Conservation (phyloP, 331 rosid species). For the Acacia concinna region DNA sequence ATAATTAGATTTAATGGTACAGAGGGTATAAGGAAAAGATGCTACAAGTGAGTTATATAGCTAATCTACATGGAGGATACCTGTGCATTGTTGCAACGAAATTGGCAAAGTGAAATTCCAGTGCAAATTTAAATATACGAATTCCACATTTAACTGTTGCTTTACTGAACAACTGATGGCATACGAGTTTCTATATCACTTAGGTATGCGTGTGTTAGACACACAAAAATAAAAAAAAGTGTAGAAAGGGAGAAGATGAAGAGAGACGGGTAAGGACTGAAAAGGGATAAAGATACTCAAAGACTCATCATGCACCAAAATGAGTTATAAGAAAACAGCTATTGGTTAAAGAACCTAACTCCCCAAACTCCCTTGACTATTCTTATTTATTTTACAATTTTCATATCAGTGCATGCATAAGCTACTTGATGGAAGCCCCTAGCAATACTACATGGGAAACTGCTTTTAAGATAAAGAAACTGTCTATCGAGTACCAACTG, state of each 20-base stretch:
- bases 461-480: not conserved
- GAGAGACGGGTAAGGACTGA: not conserved
- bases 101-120: not conserved
- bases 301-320: not conserved
- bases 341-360: not conserved
- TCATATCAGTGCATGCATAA: not conserved
- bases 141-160: not conserved
- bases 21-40: slow-evolving; percentile 19
- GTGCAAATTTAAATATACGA: not conserved
- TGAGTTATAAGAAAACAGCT: not conserved
- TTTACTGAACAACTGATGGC: not conserved
- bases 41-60: slow-evolving; percentile 17
- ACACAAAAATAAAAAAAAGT: not conserved
- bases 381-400: not conserved
- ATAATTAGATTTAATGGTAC: not conserved
- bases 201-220: not conserved
- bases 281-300: not conserved
- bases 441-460: not conserved
- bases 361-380: not conserved
- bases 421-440: not conserved
- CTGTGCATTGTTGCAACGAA: slow-evolving; percentile 1
- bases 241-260: not conserved
- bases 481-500: not conserved
- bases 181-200: not conserved
- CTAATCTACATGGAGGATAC: slow-evolving; percentile 19